phyloP scores from a whole-genome alignment of 2,329 filamentous ascomycete genomes.

The Penicillium janthinellum region DNA sequence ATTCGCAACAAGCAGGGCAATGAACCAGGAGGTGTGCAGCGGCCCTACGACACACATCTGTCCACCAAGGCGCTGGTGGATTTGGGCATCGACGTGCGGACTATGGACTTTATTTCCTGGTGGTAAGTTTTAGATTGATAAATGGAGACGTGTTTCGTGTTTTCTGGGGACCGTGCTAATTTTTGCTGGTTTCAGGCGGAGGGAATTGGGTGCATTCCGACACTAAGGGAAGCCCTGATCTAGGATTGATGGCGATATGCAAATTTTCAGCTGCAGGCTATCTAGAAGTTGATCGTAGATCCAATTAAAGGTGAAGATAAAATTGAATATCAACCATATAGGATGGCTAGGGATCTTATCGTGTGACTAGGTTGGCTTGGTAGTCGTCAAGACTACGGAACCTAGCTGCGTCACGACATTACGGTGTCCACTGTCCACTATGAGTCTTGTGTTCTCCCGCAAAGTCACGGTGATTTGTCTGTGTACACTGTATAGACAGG shows the following conservation, averaged over 20 bases:
- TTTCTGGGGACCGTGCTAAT: conserved; percentile 16
- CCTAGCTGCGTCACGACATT: no score
- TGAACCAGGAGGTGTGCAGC: conserved; percentile 70
- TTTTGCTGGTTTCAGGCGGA: conserved; percentile 29
- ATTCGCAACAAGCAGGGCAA: conserved; percentile 68
- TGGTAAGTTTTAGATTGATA: conserved; percentile 56
- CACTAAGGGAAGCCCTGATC: conserved; percentile 12
- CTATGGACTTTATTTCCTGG: conserved; percentile 77
- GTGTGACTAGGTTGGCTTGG: no score
- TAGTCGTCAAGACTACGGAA: no score
- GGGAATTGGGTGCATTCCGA: conserved; percentile 28
- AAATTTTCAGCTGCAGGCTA: not conserved
- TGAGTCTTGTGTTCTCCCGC: no score
- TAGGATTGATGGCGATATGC: not conserved
- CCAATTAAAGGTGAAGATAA: not conserved
- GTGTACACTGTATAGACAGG: no score
- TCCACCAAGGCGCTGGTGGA: conserved; percentile 73
- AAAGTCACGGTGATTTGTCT: no score
- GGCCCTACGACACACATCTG: conserved; percentile 86
- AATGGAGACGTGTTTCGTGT: not conserved
- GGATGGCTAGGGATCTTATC: not conserved
- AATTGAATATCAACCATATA: not conserved
- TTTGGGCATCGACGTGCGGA: conserved; percentile 72
- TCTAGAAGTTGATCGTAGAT: not conserved
- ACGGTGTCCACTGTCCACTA: no score